Percentiles rank a stretch among this genome's conserved stretches.
phyloP scores from a whole-genome alignment of 2,329 filamentous ascomycete species.

The Exserohilum rostratum region DNA sequence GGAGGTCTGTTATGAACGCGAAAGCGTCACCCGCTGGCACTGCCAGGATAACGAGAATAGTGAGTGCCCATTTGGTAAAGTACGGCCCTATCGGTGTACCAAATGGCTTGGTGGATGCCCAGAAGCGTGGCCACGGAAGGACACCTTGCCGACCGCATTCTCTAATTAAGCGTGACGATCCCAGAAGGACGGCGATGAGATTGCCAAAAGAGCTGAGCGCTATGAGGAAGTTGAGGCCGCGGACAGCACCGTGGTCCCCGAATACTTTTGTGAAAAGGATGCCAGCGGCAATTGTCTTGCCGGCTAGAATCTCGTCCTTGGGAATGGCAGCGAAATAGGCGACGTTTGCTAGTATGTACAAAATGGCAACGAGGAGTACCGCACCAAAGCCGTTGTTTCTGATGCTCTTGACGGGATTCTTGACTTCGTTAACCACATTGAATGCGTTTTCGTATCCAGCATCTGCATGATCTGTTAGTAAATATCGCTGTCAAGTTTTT shows the following conservation, averaged over 20 bases:
- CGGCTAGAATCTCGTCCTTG: slow-evolving; percentile 61
- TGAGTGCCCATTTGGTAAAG: slow-evolving; percentile 41
- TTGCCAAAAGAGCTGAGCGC: slow-evolving; percentile 38
- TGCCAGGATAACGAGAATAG: slow-evolving; percentile 35
- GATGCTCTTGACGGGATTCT: slow-evolving; percentile 64
- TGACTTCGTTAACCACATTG: slow-evolving; percentile 43
- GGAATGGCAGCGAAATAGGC: slow-evolving; percentile 36
- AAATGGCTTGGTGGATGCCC: slow-evolving; percentile 68
- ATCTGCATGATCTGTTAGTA: background rate
- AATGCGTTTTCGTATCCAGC: slow-evolving; percentile 42
- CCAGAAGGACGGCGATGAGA: slow-evolving; percentile 40
- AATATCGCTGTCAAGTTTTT: background rate
- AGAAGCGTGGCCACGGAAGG: slow-evolving; percentile 53
- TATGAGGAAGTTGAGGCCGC: slow-evolving; percentile 57
- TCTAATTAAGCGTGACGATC: slow-evolving; percentile 35
- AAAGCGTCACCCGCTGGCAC: slow-evolving; percentile 69
- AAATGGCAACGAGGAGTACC: slow-evolving; percentile 56
- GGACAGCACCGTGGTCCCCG: slow-evolving; percentile 62
- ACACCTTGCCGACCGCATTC: slow-evolving; percentile 39
- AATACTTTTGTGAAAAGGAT: slow-evolving; percentile 62
- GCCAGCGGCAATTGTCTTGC: slow-evolving; percentile 58
- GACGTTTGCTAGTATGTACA: slow-evolving; percentile 36
- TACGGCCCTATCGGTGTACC: slow-evolving; percentile 68
- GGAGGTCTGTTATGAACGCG: slow-evolving; percentile 61
- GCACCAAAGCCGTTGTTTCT: slow-evolving; percentile 57